Percentiles rank a stretch among this genome's conserved stretches.
Conservation (phyloP, 768 basidiomycete species). For the Krasilnikovozyma curviuscula region DNA sequence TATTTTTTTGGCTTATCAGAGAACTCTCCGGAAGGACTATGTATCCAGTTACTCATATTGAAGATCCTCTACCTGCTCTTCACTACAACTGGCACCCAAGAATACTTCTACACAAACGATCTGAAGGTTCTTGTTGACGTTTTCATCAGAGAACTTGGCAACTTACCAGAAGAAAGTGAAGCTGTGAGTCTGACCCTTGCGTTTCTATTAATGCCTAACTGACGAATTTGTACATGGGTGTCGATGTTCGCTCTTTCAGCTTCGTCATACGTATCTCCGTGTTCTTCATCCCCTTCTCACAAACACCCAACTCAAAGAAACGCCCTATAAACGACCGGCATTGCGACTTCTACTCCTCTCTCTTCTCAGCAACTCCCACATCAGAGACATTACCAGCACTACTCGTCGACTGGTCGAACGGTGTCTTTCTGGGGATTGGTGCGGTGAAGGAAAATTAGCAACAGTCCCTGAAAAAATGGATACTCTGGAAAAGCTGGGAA, state of each 20-base stretch:
- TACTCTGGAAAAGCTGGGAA: too few species aligned
- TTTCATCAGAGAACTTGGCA: conserved; percentile 78
- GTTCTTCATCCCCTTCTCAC: conserved; percentile 88
- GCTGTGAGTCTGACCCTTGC: conserved; percentile 39
- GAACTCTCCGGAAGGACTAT: conserved; percentile 70
- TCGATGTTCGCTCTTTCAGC: conserved; percentile 28
- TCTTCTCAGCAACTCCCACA: conserved; percentile 45
- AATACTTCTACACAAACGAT: conserved; percentile 98
- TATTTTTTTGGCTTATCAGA: conserved; percentile 30
- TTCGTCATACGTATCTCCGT: conserved; percentile 90
- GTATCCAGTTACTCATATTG: conserved; percentile 82
- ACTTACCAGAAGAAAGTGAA: conserved; percentile 84
- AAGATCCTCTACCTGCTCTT: conserved; percentile 90
- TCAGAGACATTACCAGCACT: conserved; percentile 67
- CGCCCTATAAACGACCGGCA: conserved; percentile 80
- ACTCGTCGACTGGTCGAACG: conserved; percentile 81
- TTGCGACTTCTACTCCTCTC: conserved; percentile 67
- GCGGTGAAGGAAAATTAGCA: conserved; percentile 13
- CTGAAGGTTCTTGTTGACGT: conserved; percentile 90
- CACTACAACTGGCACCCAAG: conserved; percentile 74
- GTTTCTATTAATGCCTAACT: neutral
- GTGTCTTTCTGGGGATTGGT: conserved; percentile 70
- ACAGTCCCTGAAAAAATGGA: too few species aligned
- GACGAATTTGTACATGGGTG: neutral
- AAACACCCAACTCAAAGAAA: conserved; percentile 66